Evolutionary conservation across 2,329 filamentous ascomycete species (phyloP).

Genomic region (Rhinocladiella similis): DNA sequence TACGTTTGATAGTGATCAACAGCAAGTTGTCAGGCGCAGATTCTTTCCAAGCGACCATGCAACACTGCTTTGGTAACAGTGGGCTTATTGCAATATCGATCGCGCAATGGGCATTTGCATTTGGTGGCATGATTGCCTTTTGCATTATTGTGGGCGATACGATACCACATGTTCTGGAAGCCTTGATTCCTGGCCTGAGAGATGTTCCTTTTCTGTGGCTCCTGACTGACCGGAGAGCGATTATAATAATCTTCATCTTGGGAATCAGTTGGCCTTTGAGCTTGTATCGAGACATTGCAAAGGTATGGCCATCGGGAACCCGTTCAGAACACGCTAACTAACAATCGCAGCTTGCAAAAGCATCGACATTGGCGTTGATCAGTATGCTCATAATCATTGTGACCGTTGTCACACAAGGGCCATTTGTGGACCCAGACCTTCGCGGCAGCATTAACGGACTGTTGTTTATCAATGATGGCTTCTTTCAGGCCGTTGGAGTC

Average conservation of each 20-base stretch:
- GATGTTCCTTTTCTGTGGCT: slow-evolving; percentile 77
- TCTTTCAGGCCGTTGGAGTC: slow-evolving; percentile 95
- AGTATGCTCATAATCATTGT: slow-evolving; percentile 90
- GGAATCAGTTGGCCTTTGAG: slow-evolving; percentile 88
- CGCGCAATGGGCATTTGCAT: slow-evolving; percentile 97
- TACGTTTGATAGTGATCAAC: slow-evolving; percentile 94
- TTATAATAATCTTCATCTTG: slow-evolving; percentile 85
- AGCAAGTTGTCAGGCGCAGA: slow-evolving; percentile 92
- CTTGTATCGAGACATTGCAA: slow-evolving; percentile 93
- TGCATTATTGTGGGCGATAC: slow-evolving; percentile 96
- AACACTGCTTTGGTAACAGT: slow-evolving; percentile 87
- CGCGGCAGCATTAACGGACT: slow-evolving; percentile 70
- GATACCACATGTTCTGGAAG: slow-evolving; percentile 83
- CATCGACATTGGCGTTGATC: slow-evolving; percentile 85
- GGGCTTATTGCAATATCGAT: slow-evolving; percentile 87
- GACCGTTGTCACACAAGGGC: slow-evolving; percentile 82
- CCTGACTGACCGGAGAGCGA: slow-evolving; percentile 74
- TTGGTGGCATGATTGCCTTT: slow-evolving; percentile 98
- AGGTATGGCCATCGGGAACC: slow-evolving; percentile 57
- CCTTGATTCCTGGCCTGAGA: slow-evolving; percentile 74
- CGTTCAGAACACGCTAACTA: slow-evolving; percentile 37
- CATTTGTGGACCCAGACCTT: slow-evolving; percentile 68
- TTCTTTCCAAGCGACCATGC: slow-evolving; percentile 93
- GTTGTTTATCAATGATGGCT: slow-evolving; percentile 77
- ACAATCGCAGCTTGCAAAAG: slow-evolving; percentile 77